phyloP scores from a whole-genome alignment of 2,329 filamentous ascomycete genomes.

The Scolecobasidium constrictum region DNA sequence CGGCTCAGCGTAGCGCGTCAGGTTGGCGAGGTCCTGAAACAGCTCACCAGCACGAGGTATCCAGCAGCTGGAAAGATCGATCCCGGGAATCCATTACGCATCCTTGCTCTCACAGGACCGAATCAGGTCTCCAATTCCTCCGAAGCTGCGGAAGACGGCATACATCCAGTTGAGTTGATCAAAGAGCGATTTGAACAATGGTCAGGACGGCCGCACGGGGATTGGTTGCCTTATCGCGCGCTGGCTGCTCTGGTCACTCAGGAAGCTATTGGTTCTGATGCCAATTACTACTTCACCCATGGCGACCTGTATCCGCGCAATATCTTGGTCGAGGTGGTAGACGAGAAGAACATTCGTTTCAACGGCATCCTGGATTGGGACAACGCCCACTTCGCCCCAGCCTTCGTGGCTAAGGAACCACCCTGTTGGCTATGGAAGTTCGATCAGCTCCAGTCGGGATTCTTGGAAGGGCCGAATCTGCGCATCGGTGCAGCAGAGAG shows the following conservation, averaged over 20 bases:
- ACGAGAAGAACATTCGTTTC: constrained; percentile 11
- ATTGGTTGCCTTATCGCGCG: background rate
- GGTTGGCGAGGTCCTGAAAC: background rate
- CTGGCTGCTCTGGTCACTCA: background rate
- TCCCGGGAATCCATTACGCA: background rate
- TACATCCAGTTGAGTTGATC: background rate
- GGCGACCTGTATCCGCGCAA: constrained; percentile 14
- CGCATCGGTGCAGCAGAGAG: background rate
- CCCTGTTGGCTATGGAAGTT: constrained; percentile 16
- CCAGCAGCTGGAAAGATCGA: background rate
- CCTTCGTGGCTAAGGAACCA: constrained; percentile 12
- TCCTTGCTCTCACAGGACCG: background rate
- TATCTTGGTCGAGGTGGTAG: constrained; percentile 13
- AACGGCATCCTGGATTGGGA: constrained; percentile 19
- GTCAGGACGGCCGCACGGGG: background rate
- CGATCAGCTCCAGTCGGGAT: constrained; percentile 7
- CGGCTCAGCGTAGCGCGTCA: background rate
- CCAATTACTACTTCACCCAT: constrained; percentile 8
- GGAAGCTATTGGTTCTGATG: background rate
- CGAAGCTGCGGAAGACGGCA: background rate
- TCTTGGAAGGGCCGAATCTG: background rate
- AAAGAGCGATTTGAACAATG: background rate
- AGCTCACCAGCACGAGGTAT: background rate
- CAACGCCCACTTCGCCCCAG: constrained; percentile 13
- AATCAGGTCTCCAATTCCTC: background rate